These are phyloP conservation scores for Paxillus involutus DNA, from an alignment of 768 basidiomycete species.

Conservation along the genomic window DNA sequence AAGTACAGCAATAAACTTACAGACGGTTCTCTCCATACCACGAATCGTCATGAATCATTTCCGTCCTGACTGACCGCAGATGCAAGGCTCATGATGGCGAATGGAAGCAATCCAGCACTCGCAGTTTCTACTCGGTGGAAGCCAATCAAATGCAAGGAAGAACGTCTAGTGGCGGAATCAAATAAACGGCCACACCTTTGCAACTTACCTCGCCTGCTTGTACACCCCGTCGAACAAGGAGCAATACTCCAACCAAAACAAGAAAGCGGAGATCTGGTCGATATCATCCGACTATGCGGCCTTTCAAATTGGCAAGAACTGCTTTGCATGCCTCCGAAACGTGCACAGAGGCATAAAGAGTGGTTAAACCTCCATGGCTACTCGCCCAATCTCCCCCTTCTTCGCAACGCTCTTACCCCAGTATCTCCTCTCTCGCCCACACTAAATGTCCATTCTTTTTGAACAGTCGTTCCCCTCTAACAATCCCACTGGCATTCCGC, in stretches of 20 bases:
- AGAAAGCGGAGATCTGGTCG: conserved; percentile 24
- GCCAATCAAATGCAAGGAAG: conserved; percentile 16
- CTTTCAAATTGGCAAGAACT: conserved; percentile 18
- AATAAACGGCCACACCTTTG: conserved; percentile 11
- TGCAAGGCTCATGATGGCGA: neutral
- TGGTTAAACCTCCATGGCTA: conserved; percentile 4
- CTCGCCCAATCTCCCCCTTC: conserved; percentile 1
- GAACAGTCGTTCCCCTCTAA: conserved; percentile 10
- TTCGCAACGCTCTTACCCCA: neutral
- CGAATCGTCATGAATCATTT: conserved; percentile 6
- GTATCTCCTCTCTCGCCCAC: neutral
- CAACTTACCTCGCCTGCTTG: conserved; percentile 4
- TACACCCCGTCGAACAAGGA: conserved; percentile 9
- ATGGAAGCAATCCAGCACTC: conserved; percentile 4
- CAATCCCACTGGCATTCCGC: conserved; percentile 1
- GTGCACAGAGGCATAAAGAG: conserved; percentile 20
- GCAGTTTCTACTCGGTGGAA: neutral
- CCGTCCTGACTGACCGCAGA: conserved; percentile 2
- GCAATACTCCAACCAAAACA: conserved; percentile 15
- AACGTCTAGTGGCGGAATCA: conserved; percentile 4
- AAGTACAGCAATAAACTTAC: neutral
- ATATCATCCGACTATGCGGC: conserved; percentile 19
- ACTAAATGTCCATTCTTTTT: conserved; percentile 21
- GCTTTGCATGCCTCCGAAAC: conserved; percentile 26
- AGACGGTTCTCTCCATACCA: neutral